phyloP scores from a whole-genome alignment of 345 rosid species.

The Eucalyptus fibrosa region DNA sequence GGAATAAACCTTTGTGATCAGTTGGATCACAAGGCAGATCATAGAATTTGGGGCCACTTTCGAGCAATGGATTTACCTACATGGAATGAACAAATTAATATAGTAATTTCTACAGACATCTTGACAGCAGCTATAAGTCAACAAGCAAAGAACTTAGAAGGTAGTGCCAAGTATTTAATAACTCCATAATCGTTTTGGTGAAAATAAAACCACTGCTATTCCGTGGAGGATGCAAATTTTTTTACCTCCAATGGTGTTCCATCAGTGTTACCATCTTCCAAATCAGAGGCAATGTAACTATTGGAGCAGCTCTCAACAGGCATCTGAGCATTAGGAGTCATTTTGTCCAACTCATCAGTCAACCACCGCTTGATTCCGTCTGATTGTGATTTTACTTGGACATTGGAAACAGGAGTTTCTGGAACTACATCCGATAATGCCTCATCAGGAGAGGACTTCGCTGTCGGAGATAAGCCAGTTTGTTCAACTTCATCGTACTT shows the following conservation, averaged over 20 bases:
- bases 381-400: not conserved
- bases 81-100: not conserved
- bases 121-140: not conserved
- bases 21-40: conserved; percentile 14
- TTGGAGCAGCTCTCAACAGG: conserved; percentile 25
- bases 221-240: not conserved
- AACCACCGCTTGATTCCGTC: conserved; percentile 16
- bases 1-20: conserved; percentile 32
- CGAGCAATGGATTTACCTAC: conserved; percentile 20
- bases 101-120: not conserved
- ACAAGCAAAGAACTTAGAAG: not conserved
- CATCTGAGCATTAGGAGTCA: conserved; percentile 7
- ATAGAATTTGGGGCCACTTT: conserved; percentile 1
- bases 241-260: conserved; percentile 30
- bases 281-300: conserved; percentile 37
- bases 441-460: conserved; percentile 55
- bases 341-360: conserved; percentile 9
- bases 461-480: conserved; percentile 31
- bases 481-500: conserved; percentile 47
- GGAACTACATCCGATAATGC: conserved; percentile 53
- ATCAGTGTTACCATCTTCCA: conserved; percentile 33
- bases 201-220: not conserved
- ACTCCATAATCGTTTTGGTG: not conserved
- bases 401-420: conserved; percentile 17
- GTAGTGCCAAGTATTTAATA: not conserved